phyloP scores from a whole-genome alignment of 139 green algal genomes.

The Chlamydomonas sp. region DNA sequence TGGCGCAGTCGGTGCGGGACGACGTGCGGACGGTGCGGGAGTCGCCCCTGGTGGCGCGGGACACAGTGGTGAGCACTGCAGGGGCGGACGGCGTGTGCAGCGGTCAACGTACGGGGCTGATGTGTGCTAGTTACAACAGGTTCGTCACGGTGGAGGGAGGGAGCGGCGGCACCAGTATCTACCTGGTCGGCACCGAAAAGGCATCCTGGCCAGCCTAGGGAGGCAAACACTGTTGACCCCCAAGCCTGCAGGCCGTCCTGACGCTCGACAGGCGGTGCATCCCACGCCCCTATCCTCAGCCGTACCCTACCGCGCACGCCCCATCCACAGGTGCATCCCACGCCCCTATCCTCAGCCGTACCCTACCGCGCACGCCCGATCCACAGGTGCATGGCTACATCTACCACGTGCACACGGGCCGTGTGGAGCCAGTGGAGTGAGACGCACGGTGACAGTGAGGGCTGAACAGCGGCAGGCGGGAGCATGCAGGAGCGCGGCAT shows the following conservation, averaged over 20 bases:
- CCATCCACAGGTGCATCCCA: background rate
- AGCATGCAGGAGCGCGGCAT: too few species aligned
- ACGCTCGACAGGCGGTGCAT: too few species aligned
- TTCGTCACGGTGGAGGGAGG: too few species aligned
- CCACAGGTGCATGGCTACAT: slow-evolving; percentile 54
- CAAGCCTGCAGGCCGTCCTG: too few species aligned
- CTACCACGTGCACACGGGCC: slow-evolving; percentile 67
- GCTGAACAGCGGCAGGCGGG: too few species aligned
- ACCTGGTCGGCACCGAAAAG: too few species aligned
- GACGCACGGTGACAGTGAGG: too few species aligned
- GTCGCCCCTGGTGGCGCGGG: slow-evolving; percentile 39
- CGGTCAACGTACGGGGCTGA: background rate
- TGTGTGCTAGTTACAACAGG: background rate
- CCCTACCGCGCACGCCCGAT: background rate
- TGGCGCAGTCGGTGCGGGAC: slow-evolving; percentile 60
- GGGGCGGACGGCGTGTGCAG: background rate
- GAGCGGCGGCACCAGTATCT: too few species aligned
- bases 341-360: background rate
- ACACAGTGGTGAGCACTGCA: background rate
- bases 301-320: background rate
- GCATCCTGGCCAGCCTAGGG: too few species aligned
- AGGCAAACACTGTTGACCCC: too few species aligned
- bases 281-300: too few species aligned
- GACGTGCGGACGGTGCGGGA: slow-evolving; percentile 54
- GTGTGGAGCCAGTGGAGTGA: slow-evolving; percentile 16